Base-by-base conservation (phyloP, 1,139 yeast species). In the Candida anutae region DNA sequence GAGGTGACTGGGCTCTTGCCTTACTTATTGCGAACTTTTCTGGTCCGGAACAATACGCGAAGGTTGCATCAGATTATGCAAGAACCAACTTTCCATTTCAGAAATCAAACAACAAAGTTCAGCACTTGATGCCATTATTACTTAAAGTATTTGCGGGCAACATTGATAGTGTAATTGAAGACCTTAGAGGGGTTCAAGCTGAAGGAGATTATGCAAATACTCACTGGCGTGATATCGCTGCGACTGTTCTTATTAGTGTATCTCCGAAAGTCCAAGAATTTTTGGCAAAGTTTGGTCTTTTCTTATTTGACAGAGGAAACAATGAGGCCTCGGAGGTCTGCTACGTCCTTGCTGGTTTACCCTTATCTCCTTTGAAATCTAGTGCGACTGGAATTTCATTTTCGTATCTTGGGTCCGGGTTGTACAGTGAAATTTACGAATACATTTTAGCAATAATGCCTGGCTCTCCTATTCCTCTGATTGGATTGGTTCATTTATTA, bases 1-100 rank as follows among this genome's bases (percentile, higher is more conserved):
- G 72, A 33, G 72, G 76, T 10, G 83, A 84, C 37, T 87, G 87
- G 82, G 75, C 94, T 0, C 64, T 87, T 48, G 82, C 95, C 0
- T 51, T 88, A 31, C 53, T 85, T 22, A 59, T 88, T 32, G 78
- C 94, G 1, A 70, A 79, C 34, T 55, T 83, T 11, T 55, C 74
- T 19, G 80, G 93, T 2, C 69, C 71, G 11, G 77, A 73, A 4
- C 62, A 65, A 27, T 80, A 85, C 70, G 58, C 74, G 5, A 60
- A 64, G 18, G 68, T 79, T 9, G 79, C 79, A 1, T 40, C 59
- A 4, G 70, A 62, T 31, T 65, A 52, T 35, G 63, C 69, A 2
- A 46, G 69, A 27, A 45, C 45, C 14, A 45, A 48, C 4, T 63
- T 57, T 37, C 55, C 66, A 25, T 45, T 55, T 39, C 66, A 58